Evolutionary conservation across 2,329 filamentous ascomycete genomes (phyloP).

Genomic region (Nemania bipapillata): DNA sequence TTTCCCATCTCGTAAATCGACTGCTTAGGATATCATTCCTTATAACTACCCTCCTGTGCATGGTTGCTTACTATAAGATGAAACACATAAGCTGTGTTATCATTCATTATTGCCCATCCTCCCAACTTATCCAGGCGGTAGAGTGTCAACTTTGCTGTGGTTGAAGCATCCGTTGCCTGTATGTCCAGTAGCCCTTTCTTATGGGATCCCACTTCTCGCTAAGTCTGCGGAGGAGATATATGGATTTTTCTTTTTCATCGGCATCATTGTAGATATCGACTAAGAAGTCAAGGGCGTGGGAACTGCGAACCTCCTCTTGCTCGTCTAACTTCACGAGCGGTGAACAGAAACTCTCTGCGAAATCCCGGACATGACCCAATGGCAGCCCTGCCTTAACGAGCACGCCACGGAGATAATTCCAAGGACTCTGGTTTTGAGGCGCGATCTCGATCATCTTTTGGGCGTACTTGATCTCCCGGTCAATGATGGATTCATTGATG

Average conservation of each 20-base stretch:
- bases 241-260: slow-evolving; percentile 70
- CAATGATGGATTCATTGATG: slow-evolving; percentile 71
- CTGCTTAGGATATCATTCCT: not conserved
- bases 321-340: slow-evolving; percentile 57
- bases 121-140: not conserved
- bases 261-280: slow-evolving; percentile 73
- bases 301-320: slow-evolving; percentile 66
- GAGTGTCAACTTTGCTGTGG: not conserved
- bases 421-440: slow-evolving; percentile 92
- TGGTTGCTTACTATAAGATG: not conserved
- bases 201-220: slow-evolving; percentile 91
- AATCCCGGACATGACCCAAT: slow-evolving; percentile 59
- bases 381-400: slow-evolving; percentile 71
- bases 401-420: slow-evolving; percentile 89
- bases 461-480: slow-evolving; percentile 79
- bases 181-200: slow-evolving; percentile 91
- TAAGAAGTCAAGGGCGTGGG: slow-evolving; percentile 76
- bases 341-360: slow-evolving; percentile 64
- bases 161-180: slow-evolving; percentile 56
- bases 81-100: not conserved
- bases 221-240: slow-evolving; percentile 75
- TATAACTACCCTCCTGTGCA: not conserved
- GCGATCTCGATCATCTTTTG: slow-evolving; percentile 78
- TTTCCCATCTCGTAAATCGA: not conserved
- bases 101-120: not conserved